Base-by-base conservation (phyloP, 139 green algal species). In the Closterium sp. region DNA sequence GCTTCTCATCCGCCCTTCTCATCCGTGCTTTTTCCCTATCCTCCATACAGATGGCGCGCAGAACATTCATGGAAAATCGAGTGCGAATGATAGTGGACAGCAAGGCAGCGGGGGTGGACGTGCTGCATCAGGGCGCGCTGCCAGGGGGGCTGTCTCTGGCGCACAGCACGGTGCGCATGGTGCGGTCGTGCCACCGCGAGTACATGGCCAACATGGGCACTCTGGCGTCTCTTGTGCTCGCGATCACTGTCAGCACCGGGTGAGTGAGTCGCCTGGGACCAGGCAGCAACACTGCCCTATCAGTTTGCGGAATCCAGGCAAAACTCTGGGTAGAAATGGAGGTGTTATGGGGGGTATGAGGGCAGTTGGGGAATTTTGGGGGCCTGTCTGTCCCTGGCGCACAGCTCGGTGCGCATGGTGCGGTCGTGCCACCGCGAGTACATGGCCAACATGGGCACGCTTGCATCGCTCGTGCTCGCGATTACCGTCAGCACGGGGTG, bases 121-220 rank as follows among this genome's bases (percentile, higher is more conserved):
- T 91, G 88, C n/a, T 88, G 28, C 89, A 88, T 0, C 27, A 50
- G 17, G 28, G 70, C 70, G 28, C 24, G 22, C 31, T 92, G 4
- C n/a, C 86, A 28, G 29, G 34, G 45, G 28, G 27, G 31, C 42
- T 94, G 34, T 31, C 22, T 38, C 31, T 94, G 70, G 84, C 88
- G 28, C 19, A 28, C 21, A 90, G 38, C 84, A 92, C 50, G 22
- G 4, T 92, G 27, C 88, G 92, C 4, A 90, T 90, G 9, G 90
- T 94, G 30, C 31, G 31, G 2, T 70, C 42, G 5, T 95, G 90
- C 88, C n/a, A n/a, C n/a, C n/a, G n/a, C n/a, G n/a, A n/a, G n/a
- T n/a, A n/a, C n/a, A n/a, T n/a, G n/a, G n/a, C 27, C 3, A 95
- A 94, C 93, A 95, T 95, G 90, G 93, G 93, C 29, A 85, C 88